These are phyloP conservation scores for Primulina eburnea DNA, from an alignment of 257 asterid genomes.

Conservation along the genomic window DNA sequence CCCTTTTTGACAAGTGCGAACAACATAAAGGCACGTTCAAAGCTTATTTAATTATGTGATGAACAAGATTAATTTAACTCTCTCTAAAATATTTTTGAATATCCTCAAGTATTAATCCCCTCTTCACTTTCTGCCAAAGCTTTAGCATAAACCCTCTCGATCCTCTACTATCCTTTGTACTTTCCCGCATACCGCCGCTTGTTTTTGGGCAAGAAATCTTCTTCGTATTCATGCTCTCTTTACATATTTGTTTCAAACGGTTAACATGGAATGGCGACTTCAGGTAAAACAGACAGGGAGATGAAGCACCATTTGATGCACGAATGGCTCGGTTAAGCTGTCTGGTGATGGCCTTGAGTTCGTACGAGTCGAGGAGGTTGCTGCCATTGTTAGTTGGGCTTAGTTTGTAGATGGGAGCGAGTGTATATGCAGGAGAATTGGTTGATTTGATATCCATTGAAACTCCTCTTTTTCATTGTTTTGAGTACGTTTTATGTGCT, in stretches of 20 bases:
- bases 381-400: conserved; percentile 43
- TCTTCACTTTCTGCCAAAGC: conserved; percentile 42
- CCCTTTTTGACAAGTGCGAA: too few relatives aligned
- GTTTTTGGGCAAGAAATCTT: conserved; percentile 33
- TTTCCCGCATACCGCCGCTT: not conserved
- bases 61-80: too few relatives aligned
- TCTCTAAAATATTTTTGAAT: too few relatives aligned
- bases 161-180: conserved; percentile 20
- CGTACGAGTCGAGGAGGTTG: conserved; percentile 59
- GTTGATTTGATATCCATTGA: conserved; percentile 32
- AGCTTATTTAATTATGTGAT: too few relatives aligned
- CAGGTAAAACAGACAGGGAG: conserved; percentile 36
- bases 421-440: conserved; percentile 20
- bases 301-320: conserved; percentile 38
- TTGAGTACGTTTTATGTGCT: not conserved
- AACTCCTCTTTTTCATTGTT: not conserved
- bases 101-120: conserved; percentile 25
- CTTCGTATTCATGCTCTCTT: conserved; percentile 37
- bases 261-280: conserved; percentile 40
- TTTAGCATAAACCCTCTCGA: conserved; percentile 25
- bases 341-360: conserved; percentile 49
- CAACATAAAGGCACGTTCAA: too few relatives aligned
- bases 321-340: conserved; percentile 57
- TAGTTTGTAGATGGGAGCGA: conserved; percentile 30
- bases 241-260: conserved; percentile 34